These are phyloP conservation scores for Annona squamosa DNA, from an alignment of 164 flowering plant genomes.

Conservation along the genomic window DNA sequence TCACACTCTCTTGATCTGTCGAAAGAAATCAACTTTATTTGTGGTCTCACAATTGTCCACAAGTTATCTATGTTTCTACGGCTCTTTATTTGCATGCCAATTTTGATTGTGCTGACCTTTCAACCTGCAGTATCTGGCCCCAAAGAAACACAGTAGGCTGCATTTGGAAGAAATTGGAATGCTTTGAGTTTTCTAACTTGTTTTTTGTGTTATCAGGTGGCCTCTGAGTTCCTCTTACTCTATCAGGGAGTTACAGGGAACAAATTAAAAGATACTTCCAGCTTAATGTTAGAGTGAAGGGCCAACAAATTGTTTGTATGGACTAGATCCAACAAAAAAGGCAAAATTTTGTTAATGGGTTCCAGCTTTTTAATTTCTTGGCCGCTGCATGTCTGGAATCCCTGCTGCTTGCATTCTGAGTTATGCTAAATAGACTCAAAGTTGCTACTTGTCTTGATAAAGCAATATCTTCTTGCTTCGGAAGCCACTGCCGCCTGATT, in stretches of 20 bases:
- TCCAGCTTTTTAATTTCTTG: neutral
- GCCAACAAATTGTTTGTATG: neutral
- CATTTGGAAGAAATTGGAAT: too few relatives aligned
- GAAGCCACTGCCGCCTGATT: neutral
- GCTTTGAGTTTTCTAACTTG: too few relatives aligned
- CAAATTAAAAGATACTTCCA: neutral
- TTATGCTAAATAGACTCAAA: slow-evolving; percentile 7
- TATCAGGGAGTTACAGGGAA: neutral
- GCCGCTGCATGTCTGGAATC: neutral
- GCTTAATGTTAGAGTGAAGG: neutral
- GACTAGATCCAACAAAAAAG: neutral
- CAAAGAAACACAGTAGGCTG: too few relatives aligned
- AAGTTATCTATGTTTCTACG: too few relatives aligned
- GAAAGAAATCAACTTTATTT: too few relatives aligned
- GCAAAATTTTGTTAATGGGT: neutral
- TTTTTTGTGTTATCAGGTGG: neutral
- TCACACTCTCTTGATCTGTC: too few relatives aligned
- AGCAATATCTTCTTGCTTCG: neutral
- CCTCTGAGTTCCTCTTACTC: neutral
- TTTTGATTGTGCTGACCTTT: too few relatives aligned
- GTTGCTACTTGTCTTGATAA: neutral
- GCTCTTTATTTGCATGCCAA: too few relatives aligned
- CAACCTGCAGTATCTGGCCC: too few relatives aligned
- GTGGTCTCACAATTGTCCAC: too few relatives aligned
- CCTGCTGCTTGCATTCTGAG: neutral